Conservation (phyloP, 345 rosid genomes). For the Corchorus olitorius region DNA sequence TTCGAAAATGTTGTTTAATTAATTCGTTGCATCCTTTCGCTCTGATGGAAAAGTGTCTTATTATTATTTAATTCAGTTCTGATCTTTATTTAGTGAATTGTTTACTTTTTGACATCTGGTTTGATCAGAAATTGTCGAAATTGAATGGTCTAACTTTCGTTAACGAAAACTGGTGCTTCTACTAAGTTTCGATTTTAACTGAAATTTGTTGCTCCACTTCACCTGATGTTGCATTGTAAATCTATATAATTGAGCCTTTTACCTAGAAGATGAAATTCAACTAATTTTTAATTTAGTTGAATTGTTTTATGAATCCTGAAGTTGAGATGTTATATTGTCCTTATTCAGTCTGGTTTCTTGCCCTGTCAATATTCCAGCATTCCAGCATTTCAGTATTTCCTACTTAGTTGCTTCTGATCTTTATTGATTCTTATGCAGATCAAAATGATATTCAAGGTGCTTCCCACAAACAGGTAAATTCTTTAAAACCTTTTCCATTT, state of each 20-base stretch:
- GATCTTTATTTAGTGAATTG: neutral
- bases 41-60: neutral
- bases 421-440: conserved; percentile 50
- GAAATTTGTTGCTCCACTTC: neutral
- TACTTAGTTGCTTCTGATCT: conserved; percentile 7
- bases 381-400: neutral
- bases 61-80: neutral
- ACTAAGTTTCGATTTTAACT: neutral
- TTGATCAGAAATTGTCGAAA: neutral
- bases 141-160: neutral
- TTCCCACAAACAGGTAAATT: conserved; percentile 54
- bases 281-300: neutral
- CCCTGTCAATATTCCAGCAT: neutral
- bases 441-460: conserved; percentile 32
- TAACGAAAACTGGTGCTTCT: neutral
- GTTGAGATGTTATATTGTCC: neutral
- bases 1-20: neutral
- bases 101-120: neutral
- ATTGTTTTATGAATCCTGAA: conserved; percentile 4
- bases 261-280: neutral
- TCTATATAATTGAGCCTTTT: neutral
- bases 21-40: neutral
- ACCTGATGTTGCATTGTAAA: neutral
- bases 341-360: neutral
- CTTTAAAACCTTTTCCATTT: conserved; percentile 11